phyloP scores from a whole-genome alignment of 805 yeast genomes.

The Zygosaccharomyces lentus region DNA sequence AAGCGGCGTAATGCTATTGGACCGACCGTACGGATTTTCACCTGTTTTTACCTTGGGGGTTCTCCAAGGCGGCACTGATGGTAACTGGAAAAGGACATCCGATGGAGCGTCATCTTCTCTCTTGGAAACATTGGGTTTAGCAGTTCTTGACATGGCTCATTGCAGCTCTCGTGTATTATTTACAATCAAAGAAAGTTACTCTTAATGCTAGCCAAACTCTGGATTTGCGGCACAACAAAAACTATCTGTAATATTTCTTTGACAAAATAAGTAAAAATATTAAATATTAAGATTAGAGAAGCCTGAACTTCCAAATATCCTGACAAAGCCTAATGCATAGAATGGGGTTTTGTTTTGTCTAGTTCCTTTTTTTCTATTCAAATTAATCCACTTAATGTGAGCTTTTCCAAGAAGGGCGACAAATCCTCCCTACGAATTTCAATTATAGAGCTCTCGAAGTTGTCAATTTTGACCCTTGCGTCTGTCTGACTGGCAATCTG shows the following conservation, averaged over 20 bases:
- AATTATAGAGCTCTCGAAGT: constrained; percentile 90
- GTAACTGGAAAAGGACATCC: constrained; percentile 20
- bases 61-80: constrained; percentile 31
- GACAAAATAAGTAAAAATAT: neutral
- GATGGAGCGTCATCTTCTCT: neutral
- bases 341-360: neutral
- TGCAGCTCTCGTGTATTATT: neutral
- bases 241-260: no score
- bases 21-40: constrained; percentile 4
- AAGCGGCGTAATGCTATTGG: constrained; percentile 23
- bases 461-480: constrained; percentile 86
- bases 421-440: constrained; percentile 86
- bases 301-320: no score
- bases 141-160: constrained; percentile 1
- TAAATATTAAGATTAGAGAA: neutral
- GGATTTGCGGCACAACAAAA: constrained; percentile 2
- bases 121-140: neutral
- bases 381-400: constrained; percentile 70
- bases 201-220: neutral
- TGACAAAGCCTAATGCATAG: neutral
- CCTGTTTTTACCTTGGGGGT: constrained; percentile 18
- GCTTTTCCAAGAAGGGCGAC: constrained; percentile 76
- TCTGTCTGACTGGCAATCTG: constrained; percentile 79
- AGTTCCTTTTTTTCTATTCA: constrained; percentile 9
- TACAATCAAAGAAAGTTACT: neutral